Conservation (phyloP, 805 yeast genomes). For the Candida krabiensis region DNA sequence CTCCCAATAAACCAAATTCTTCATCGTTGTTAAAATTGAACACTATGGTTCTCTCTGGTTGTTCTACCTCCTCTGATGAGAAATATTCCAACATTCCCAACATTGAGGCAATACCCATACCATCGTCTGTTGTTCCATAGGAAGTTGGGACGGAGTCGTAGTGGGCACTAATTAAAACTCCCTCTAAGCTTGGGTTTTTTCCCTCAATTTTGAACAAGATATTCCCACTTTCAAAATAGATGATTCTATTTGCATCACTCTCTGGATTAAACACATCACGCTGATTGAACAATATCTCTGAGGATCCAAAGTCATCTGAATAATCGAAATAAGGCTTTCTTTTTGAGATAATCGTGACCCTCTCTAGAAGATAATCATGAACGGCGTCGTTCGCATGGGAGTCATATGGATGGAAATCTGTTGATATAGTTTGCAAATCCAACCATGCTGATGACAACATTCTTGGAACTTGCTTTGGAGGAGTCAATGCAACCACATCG, state of each 20-base stretch:
- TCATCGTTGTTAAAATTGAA: slow-evolving; percentile 89
- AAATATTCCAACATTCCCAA: slow-evolving; percentile 64
- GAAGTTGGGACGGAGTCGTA: slow-evolving; percentile 88
- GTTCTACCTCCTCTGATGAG: slow-evolving; percentile 32
- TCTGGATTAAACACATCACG: slow-evolving; percentile 47
- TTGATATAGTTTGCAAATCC: slow-evolving; percentile 68
- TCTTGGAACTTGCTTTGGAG: slow-evolving; percentile 45
- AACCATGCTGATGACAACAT: slow-evolving; percentile 56
- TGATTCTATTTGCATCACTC: slow-evolving; percentile 44
- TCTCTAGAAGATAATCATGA: slow-evolving; percentile 58
- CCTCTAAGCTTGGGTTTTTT: slow-evolving; percentile 53
- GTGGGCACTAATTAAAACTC: slow-evolving; percentile 79
- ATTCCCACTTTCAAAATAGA: slow-evolving; percentile 83
- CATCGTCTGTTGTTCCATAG: slow-evolving; percentile 89
- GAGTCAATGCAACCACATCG: slow-evolving; percentile 40
- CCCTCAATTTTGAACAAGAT: slow-evolving; percentile 78
- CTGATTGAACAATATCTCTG: slow-evolving; percentile 46
- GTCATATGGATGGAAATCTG: slow-evolving; percentile 72
- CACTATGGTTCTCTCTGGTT: slow-evolving; percentile 70
- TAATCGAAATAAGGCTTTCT: slow-evolving; percentile 34
- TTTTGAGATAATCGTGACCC: slow-evolving; percentile 39
- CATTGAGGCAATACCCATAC: slow-evolving; percentile 82
- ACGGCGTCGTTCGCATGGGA: slow-evolving; percentile 76
- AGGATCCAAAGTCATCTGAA: slow-evolving; percentile 40
- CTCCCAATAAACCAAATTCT: slow-evolving; percentile 86